Evolutionary conservation across 805 yeast species (phyloP), one percentile per base, ranked within the genome.

Genomic region (Candida germanica): DNA sequence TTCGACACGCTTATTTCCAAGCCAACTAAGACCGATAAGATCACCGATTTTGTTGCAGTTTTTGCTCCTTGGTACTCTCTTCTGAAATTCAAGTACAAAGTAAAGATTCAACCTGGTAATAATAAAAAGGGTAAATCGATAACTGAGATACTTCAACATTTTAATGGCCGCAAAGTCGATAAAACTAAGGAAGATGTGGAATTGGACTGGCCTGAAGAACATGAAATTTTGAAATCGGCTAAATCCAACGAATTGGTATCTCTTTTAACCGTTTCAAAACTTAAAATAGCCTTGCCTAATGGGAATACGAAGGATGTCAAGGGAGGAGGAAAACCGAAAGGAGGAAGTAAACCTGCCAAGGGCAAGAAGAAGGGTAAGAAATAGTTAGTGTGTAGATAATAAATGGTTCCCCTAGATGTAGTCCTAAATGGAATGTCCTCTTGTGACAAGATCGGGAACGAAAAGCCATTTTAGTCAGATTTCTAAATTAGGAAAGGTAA

Each of bases 31-130:
- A 53, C 61, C 1, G 95, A 85, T 51, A 61, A 51, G 3, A 63
- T 85, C 8, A 50, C 68, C 8, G 85, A 79, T 39, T 78, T 84
- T 5, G 73, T 91, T 9, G 94, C 96, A 1, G 79, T 87, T 13
- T 91, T 88, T 69, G 97, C 93, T 0, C 98, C 98, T 2, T 93
- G 96, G 96, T 60, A 75, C 9, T 73, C 97, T 0, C 57, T 93
- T 44, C 71, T 66, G 40, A 83, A 83, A 54, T 77, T 72, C 57
- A 80, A 84, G 51, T 88, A 85, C 61, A 87, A 87, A 55, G 81
- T 86, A 23, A 91, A 91, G 56, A 61, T 91, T 20, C 85, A 80
- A 47, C 89, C 95, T 0, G 86, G 86, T 3, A 67, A 73, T 19
- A 79, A 80, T 18, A 93, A 93, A 56, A 89, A 91, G 54, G 95